A percentile compares a stretch with the other conserved stretches of the same genome.
These are phyloP conservation scores for Paecilomyces dactylethromorphus DNA, from an alignment of 2,329 filamentous ascomycete species.

Conservation along the genomic window DNA sequence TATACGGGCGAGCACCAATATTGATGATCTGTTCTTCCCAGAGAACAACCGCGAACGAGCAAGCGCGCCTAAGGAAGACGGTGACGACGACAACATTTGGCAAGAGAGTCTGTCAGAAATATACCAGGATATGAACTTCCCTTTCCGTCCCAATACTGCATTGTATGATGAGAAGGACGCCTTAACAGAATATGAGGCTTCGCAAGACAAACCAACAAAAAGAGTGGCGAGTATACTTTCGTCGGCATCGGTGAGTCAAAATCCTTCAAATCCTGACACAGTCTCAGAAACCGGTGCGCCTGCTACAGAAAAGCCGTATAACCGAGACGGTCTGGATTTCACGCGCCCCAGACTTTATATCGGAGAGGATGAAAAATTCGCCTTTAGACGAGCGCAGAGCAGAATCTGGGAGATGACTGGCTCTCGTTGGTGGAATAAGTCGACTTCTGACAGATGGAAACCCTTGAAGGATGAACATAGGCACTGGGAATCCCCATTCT, in stretches of 20 bases:
- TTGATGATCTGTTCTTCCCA: slow-evolving; percentile 73
- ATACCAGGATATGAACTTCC: slow-evolving; percentile 69
- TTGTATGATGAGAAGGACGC: slow-evolving; percentile 44
- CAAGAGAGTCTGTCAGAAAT: slow-evolving; percentile 66
- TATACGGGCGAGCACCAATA: slow-evolving; percentile 59
- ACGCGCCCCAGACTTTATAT: slow-evolving; percentile 62
- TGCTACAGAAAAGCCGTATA: slow-evolving; percentile 4
- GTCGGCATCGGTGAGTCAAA: not conserved
- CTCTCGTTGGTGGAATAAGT: slow-evolving; percentile 61
- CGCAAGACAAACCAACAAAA: not conserved
- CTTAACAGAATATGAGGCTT: slow-evolving; percentile 13
- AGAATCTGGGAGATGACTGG: slow-evolving; percentile 80
- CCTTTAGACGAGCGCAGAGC: slow-evolving; percentile 69
- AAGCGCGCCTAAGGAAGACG: not conserved
- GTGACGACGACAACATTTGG: slow-evolving; percentile 48
- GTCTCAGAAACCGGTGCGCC: not conserved
- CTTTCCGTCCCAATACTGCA: slow-evolving; percentile 73
- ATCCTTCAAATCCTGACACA: not conserved
- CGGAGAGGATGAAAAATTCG: slow-evolving; percentile 75
- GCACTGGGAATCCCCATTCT: slow-evolving; percentile 49
- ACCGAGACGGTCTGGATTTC: slow-evolving; percentile 50
- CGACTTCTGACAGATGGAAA: slow-evolving; percentile 54
- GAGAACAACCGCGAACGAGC: slow-evolving; percentile 33
- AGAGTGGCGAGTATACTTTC: not conserved
- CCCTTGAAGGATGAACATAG: slow-evolving; percentile 58